These are phyloP conservation scores for Naganishia albida DNA, from an alignment of 1,284 basidiomycete genomes.

Conservation along the genomic window DNA sequence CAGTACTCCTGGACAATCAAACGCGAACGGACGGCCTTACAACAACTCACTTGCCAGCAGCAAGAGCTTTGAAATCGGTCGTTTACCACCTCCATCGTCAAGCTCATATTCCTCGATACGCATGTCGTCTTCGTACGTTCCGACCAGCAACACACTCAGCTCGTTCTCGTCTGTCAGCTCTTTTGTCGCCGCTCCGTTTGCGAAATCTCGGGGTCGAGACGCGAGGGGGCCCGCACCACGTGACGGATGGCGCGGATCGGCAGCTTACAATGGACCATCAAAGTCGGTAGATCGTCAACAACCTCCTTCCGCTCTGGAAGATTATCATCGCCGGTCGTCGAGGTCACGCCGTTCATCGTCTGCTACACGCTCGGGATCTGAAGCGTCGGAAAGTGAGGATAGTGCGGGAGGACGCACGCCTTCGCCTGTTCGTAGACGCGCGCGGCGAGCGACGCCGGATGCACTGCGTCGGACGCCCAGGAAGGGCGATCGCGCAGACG, in stretches of 20 bases:
- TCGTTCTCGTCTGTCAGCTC: not conserved
- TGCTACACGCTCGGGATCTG: constrained; percentile 5
- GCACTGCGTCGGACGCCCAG: not conserved
- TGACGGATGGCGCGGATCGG: not conserved
- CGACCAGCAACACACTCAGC: constrained; percentile 1
- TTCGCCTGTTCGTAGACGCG: constrained; percentile 7
- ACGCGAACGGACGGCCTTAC: not conserved
- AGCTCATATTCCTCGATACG: not conserved
- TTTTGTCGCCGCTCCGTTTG: constrained; percentile 18
- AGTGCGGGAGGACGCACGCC: constrained; percentile 14
- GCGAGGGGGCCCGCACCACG: not conserved
- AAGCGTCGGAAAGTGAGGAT: constrained; percentile 11
- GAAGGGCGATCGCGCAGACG: not conserved
- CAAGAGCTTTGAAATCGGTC: constrained; percentile 7
- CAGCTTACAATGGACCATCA: not conserved
- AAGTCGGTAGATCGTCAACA: not conserved
- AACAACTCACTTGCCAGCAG: not conserved
- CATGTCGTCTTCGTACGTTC: not conserved
- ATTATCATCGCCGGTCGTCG: constrained; percentile 12
- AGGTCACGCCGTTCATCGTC: constrained; percentile 12
- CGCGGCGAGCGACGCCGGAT: not conserved
- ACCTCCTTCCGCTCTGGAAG: not conserved
- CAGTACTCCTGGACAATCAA: not conserved
- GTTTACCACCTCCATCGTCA: constrained; percentile 6
- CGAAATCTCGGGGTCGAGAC: not conserved